Conservation (phyloP, 768 basidiomycete species). For the Symmetrospora coprosmae region DNA sequence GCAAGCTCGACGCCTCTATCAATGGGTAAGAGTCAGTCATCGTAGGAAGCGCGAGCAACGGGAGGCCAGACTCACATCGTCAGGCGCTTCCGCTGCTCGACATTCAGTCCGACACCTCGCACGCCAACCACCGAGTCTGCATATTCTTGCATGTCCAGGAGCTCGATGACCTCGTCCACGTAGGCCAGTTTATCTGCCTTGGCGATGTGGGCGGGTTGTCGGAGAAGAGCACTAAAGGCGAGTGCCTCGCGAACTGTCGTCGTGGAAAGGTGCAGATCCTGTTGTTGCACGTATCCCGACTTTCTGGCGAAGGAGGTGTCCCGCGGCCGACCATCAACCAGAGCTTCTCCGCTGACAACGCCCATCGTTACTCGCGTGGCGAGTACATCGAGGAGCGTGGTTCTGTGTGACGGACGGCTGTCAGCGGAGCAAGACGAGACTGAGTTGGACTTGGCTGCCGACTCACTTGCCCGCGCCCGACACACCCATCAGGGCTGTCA, state of each 20-base stretch:
- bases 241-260: constrained; percentile 41
- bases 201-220: constrained; percentile 37
- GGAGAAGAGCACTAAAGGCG: constrained; percentile 38
- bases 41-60: too few relatives aligned
- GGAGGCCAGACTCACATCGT: too few relatives aligned
- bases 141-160: constrained; percentile 40
- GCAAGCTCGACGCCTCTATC: constrained; percentile 42
- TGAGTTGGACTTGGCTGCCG: constrained; percentile 33
- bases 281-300: constrained; percentile 33
- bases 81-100: constrained; percentile 48
- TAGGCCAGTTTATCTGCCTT: constrained; percentile 38
- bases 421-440: constrained; percentile 30
- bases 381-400: constrained; percentile 35
- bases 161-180: constrained; percentile 40
- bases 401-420: background rate
- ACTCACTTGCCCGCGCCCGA: constrained; percentile 39
- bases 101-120: constrained; percentile 39
- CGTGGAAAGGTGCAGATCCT: constrained; percentile 38
- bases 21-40: too few relatives aligned
- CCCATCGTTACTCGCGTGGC: constrained; percentile 38
- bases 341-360: constrained; percentile 41
- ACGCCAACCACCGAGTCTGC: constrained; percentile 43
- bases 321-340: constrained; percentile 39
- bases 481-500: constrained; percentile 42
- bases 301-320: constrained; percentile 40